Evolutionary conservation across 176 grass and related monocot genomes (phyloP), one percentile per base, ranked within the genome.

Genomic region (Avena insularis): DNA sequence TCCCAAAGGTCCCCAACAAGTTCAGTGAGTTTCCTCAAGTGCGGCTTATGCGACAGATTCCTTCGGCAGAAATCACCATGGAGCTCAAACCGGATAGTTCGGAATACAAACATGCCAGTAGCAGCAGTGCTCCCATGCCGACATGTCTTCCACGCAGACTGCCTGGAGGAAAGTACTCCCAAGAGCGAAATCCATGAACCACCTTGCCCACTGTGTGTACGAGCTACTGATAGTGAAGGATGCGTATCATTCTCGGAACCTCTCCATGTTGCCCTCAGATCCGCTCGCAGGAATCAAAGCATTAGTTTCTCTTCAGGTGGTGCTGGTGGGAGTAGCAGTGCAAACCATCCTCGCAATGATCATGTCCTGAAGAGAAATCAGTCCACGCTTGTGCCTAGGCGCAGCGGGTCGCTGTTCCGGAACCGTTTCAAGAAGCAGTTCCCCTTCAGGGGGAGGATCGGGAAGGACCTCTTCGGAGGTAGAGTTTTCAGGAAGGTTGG

Each of bases 91-190:
- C 73, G 94, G 79, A 99, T 99, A 80, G 83, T 99, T 35, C 90
- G 87, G 66, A 97, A 84, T 36, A 83, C 82, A 0, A 94, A 99
- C 67, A 99, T 99, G 97, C 94, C 97, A 64, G 86, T 94, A 88
- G 89, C 94, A 33, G 94, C 92, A 3, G 92, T 99, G 35, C 97
- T 99, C 3, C 92, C 92, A 65, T 99, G 97, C 69, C 83, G 80
- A 57, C 97, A 99, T 82, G 91, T 82, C 64, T 99, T 93, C 87
- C 97, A 99, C 1, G 97, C 94, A 31, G 97, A 97, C 71, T 99
- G 97, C 78, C 84, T 99, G 67, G 97, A 99, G 79, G 97, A 99
- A 86, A 90, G 75, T 63, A 90, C 97, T 88, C 92, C 92, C 53
- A 99, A 94, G 82, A 80, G 80, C 31, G 85, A 96, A 91, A 84